Evolutionary conservation across 2,329 filamentous ascomycete species (phyloP), one percentile per base, ranked within the genome.

Genomic region (Microsporum audouinii): DNA sequence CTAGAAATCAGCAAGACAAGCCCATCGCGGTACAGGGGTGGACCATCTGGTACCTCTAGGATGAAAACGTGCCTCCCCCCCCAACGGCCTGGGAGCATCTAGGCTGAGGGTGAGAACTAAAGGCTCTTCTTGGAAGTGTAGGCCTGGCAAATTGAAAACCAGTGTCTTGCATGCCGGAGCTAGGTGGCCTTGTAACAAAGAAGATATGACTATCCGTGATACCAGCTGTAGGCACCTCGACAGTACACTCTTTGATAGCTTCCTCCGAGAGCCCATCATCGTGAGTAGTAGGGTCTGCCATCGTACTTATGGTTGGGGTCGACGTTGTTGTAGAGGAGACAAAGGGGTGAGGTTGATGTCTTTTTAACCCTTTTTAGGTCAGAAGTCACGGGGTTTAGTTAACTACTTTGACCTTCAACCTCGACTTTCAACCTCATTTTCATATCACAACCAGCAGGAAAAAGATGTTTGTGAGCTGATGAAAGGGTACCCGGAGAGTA

Each of bases 81-180:
- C 12, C 17, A 3, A 17, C 17, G 12, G 34, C 17, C 27, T 39
- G 36, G 29, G 55, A 12, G 29, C 7, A 33, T 27, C 55, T 60
- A 2, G 58, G 14, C 29, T 63, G 63, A 2, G 61, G 63, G 12
- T 61, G 53, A 33, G 49, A 55, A 47, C 60, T 62, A 31, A 65
- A 64, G 39, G 57, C 63, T 17, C 59, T 57, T 14, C 60, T 65
- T 47, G 66, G 63, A 34, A 64, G 65, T 23, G 60, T 64, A 29
- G 71, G 73, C 58, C 69, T 73, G 14, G 69, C 64, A 61, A 75
- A 76, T 4, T 68, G 70, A 60, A 76, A 74, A 1, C 64, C 64
- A 6, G 65, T 41, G 17, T 65, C 53, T 49, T 74, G 69, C 29
- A 71, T 62, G 1, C 65, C 68, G 5, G 69, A 70, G 47, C 66